phyloP scores from a whole-genome alignment of 164 flowering plant species.

The Chimonanthus praecox region DNA sequence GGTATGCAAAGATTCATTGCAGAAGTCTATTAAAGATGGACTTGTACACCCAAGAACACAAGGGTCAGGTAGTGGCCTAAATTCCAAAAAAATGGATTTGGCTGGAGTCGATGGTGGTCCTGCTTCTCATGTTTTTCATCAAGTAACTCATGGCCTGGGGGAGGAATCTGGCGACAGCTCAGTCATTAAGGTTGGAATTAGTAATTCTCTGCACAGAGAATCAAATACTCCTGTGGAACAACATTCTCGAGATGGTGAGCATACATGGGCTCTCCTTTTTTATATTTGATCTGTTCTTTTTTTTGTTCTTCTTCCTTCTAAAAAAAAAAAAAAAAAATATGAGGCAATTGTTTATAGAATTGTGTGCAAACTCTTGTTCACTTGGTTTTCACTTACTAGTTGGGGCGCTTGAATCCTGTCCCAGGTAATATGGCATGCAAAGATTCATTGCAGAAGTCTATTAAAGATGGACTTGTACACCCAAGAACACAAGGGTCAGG shows the following conservation, averaged over 20 bases:
- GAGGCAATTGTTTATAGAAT: neutral
- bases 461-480: neutral
- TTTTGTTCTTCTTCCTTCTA: neutral
- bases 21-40: neutral
- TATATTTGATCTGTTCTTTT: neutral
- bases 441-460: neutral
- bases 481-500: neutral
- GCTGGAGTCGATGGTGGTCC: neutral
- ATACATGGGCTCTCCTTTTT: neutral
- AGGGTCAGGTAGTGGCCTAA: neutral
- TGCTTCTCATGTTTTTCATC: neutral
- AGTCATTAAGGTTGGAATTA: constrained; percentile 5
- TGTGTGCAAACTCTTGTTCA: too few species aligned
- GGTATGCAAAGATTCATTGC: neutral
- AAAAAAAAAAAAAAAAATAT: too few species aligned
- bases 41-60: neutral
- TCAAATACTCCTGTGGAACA: neutral
- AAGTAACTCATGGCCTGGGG: neutral
- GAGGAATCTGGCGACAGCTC: constrained; percentile 15
- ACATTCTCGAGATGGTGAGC: neutral
- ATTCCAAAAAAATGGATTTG: neutral
- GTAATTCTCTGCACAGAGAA: neutral
- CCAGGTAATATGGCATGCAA: neutral
- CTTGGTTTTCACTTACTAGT: too few species aligned
- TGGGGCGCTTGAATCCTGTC: neutral